Conservation (phyloP, 2,329 filamentous ascomycete genomes). For the Coleophoma cylindrospora region DNA sequence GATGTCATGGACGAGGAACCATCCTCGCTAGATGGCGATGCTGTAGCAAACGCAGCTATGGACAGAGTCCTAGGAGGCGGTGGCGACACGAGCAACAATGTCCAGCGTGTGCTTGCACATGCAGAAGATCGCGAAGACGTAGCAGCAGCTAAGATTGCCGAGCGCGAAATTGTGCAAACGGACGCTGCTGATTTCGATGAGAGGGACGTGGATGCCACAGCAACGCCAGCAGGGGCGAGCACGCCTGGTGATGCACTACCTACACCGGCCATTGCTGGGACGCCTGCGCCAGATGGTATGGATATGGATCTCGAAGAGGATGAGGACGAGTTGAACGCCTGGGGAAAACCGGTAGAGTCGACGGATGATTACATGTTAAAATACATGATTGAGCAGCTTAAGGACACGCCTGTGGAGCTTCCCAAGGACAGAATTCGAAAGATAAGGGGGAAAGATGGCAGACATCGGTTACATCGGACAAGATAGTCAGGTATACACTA, state of each 20-base stretch:
- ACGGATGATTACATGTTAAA: slow-evolving; percentile 74
- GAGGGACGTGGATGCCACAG: slow-evolving; percentile 35
- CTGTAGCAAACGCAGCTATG: slow-evolving; percentile 76
- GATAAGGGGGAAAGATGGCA: slow-evolving; percentile 35
- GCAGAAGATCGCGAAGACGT: slow-evolving; percentile 93
- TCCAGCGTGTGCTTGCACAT: slow-evolving; percentile 73
- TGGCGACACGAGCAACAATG: slow-evolving; percentile 51
- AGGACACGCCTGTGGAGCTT: slow-evolving; percentile 54
- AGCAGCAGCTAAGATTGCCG: slow-evolving; percentile 77
- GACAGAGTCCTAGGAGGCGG: slow-evolving; percentile 69
- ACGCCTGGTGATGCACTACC: slow-evolving; percentile 21
- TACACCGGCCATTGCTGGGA: slow-evolving; percentile 36
- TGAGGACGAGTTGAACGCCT: slow-evolving; percentile 52
- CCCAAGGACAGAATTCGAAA: slow-evolving; percentile 61
- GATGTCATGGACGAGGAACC: slow-evolving; percentile 60
- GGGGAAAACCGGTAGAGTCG: slow-evolving; percentile 50
- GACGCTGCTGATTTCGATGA: slow-evolving; percentile 84
- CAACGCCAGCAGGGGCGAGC: slow-evolving; percentile 20
- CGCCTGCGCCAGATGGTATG: slow-evolving; percentile 13
- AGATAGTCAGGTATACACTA: slow-evolving; percentile 11
- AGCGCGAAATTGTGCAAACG: slow-evolving; percentile 79
- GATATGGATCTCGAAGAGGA: slow-evolving; percentile 22
- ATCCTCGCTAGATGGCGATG: slow-evolving; percentile 52
- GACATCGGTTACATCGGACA: slow-evolving; percentile 22
- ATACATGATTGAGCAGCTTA: slow-evolving; percentile 59